Base-by-base conservation (phyloP, 345 rosid genomes). In the Trapa bicornis region DNA sequence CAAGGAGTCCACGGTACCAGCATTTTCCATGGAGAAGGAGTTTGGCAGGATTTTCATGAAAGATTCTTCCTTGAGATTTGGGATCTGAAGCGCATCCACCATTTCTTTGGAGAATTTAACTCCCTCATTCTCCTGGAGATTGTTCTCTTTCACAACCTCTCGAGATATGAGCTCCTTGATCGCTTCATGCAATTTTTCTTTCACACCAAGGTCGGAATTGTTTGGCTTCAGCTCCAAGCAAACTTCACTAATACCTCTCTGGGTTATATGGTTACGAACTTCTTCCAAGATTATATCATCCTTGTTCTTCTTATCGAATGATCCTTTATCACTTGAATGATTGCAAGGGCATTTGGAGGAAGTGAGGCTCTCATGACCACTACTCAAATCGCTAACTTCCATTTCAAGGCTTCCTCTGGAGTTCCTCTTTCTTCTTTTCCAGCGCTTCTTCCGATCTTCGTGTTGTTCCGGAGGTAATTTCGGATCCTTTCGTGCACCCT, bases 1-100 rank as follows among this genome's bases (percentile, higher is more conserved):
- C 43, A 41, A 79, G 66, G 76, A 80, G 41, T 80, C 80, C 70
- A 83, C 64, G 71, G 75, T 69, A 71, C 78, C 82, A 73, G 78
- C 67, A 71, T 76, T 73, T 56, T 83, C 81, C 66, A 83, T 79
- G 66, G 86, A 77, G 64, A 79, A 76, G 9, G 89, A 91, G 76
- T 85, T 95, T 71, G 79, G 88, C 67, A 94, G 75, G 73, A 85
- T 87, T 75, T 86, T 83, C 68, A 80, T 73, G 84, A 86, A 83
- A 74, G 89, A 64, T 72, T 94, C 99, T 80, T 87, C 92, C 65
- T 91, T 92, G 10, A 87, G 86, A 77, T 83, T 84, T 17, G 89
- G 80, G 74, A 81, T 76, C 80, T 85, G 89, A 75, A 94, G 88
- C n/a, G 88, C 99, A 73, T 94, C 89, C 84, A 79, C 78, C 48